These are phyloP conservation scores for Mycosphaerella sp. DNA, from an alignment of 2,329 filamentous ascomycete genomes.

Conservation along the genomic window DNA sequence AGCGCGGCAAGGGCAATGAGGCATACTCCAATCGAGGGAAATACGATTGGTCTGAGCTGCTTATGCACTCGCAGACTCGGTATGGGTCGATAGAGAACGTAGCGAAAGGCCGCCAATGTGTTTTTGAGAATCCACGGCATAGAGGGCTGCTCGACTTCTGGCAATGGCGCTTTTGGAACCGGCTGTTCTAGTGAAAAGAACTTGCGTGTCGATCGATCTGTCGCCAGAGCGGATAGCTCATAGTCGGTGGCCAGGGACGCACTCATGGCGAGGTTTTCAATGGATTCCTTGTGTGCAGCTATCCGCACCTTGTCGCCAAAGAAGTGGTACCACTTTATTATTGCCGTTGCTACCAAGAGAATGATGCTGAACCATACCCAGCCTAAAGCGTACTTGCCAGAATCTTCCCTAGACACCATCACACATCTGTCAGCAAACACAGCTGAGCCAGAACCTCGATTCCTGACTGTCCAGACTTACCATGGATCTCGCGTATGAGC, in stretches of 20 bases:
- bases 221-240: constrained; percentile 54
- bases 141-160: constrained; percentile 37
- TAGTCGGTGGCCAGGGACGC: constrained; percentile 54
- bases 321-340: constrained; percentile 74
- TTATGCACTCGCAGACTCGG: constrained; percentile 61
- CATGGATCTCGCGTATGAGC: constrained; percentile 66
- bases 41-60: constrained; percentile 61
- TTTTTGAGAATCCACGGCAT: constrained; percentile 71
- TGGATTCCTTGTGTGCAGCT: constrained; percentile 77
- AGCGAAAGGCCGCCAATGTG: constrained; percentile 73
- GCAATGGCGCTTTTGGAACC: constrained; percentile 60
- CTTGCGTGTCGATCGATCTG: constrained; percentile 57
- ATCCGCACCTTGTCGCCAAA: constrained; percentile 92
- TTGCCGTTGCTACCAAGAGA: constrained; percentile 59
- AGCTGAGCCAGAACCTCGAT: not conserved
- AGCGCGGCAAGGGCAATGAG: constrained; percentile 61
- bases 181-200: constrained; percentile 66
- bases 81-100: constrained; percentile 81
- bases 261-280: constrained; percentile 57
- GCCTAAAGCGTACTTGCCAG: constrained; percentile 77
- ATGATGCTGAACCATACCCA: constrained; percentile 84
- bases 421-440: not conserved
- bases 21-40: constrained; percentile 71
- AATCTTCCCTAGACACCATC: constrained; percentile 41
- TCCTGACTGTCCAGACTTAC: constrained; percentile 28